These are phyloP conservation scores for Phytophthora colocasiae DNA, from an alignment of 352 stramenopile species.

Conservation along the genomic window DNA sequence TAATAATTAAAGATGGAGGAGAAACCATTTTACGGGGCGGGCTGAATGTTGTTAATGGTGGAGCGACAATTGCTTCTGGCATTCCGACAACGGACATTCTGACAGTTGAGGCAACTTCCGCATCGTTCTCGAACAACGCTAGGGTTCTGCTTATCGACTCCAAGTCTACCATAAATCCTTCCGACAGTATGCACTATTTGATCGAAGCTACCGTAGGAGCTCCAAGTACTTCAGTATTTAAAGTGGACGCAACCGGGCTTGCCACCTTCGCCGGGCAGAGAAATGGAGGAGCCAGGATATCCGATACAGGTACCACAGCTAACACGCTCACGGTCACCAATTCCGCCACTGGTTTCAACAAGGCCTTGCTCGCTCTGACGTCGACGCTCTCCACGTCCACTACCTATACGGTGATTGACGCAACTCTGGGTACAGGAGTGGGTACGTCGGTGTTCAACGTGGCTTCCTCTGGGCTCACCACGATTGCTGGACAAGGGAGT, in stretches of 20 bases:
- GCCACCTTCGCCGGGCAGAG: conserved; percentile 24
- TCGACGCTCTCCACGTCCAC: background rate
- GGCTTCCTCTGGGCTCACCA: background rate
- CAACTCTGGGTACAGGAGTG: background rate
- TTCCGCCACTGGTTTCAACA: background rate
- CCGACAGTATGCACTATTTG: conserved; percentile 26
- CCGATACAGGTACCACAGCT: background rate
- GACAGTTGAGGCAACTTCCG: conserved; percentile 30
- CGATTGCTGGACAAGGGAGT: background rate
- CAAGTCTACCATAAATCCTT: conserved; percentile 19
- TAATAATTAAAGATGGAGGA: conserved; percentile 44
- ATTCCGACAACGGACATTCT: conserved; percentile 21
- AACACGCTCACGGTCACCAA: conserved; percentile 17
- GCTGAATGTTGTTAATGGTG: conserved; percentile 46
- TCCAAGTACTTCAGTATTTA: conserved; percentile 8
- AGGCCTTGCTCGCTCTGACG: background rate
- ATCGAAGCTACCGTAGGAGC: conserved; percentile 21
- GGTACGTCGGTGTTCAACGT: background rate
- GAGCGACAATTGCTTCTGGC: conserved; percentile 33
- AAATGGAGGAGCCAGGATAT: conserved; percentile 12
- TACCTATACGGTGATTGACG: background rate
- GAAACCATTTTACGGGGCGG: conserved; percentile 45
- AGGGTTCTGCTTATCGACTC: conserved; percentile 29
- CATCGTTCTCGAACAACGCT: conserved; percentile 29
- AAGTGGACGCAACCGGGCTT: conserved; percentile 4